These are phyloP conservation scores for Colletotrichum incanum DNA, from an alignment of 2,329 filamentous ascomycete species.

Conservation along the genomic window DNA sequence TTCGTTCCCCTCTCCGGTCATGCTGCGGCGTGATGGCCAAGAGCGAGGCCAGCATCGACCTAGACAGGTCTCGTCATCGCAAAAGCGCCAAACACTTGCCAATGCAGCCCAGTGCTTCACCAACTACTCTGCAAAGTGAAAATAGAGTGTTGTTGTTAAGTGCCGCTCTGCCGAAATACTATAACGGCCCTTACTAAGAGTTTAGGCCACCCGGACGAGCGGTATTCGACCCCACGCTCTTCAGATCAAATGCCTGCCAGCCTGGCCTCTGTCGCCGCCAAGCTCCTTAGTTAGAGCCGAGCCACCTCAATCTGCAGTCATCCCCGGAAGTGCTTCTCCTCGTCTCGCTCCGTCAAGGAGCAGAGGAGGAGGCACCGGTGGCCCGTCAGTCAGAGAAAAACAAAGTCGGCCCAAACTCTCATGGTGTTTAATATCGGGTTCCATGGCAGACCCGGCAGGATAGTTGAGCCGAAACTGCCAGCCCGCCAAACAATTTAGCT, in stretches of 20 bases:
- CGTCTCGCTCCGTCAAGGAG: background rate
- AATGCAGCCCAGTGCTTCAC: conserved; percentile 7
- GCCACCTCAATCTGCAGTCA: background rate
- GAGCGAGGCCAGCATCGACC: conserved; percentile 10
- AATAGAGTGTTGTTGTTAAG: conserved; percentile 6
- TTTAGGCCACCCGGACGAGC: background rate
- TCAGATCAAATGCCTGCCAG: background rate
- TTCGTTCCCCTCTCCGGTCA: background rate
- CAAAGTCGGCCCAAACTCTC: conserved; percentile 3
- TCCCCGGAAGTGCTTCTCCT: conserved; percentile 4
- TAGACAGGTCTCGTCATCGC: background rate
- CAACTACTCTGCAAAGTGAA: conserved; percentile 18
- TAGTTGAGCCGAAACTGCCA: background rate
- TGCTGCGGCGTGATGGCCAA: conserved; percentile 13
- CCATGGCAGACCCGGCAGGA: conserved; percentile 17
- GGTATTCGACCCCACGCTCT: conserved; percentile 3
- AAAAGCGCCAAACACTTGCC: background rate
- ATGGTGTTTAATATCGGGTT: conserved; percentile 1
- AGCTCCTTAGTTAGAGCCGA: conserved; percentile 2
- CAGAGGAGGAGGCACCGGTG: background rate
- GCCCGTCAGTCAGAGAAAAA: conserved; percentile 18
- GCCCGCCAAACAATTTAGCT: background rate
- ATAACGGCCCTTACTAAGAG: background rate
- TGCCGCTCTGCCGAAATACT: conserved; percentile 18
- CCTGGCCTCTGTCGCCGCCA: background rate